These are phyloP conservation scores for Pichia sp. DNA, from an alignment of 1,139 yeast species.

Conservation along the genomic window DNA sequence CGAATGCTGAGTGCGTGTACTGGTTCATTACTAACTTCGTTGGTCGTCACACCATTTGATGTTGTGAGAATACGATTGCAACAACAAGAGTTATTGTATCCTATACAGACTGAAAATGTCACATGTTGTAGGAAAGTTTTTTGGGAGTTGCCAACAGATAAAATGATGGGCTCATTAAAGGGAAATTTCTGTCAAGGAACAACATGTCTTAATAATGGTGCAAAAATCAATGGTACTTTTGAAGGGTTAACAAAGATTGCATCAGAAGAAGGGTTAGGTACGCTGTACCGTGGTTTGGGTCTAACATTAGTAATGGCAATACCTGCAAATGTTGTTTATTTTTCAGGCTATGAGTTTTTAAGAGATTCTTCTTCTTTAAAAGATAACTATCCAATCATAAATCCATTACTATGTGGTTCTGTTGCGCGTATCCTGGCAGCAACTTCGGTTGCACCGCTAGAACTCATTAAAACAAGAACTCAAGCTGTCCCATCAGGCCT, in stretches of 20 bases:
- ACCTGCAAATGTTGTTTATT: conserved; percentile 90
- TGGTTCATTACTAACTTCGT: conserved; percentile 83
- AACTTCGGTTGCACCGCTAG: conserved; percentile 80
- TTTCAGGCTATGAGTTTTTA: conserved; percentile 85
- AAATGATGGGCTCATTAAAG: conserved; percentile 22
- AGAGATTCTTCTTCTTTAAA: conserved; percentile 66
- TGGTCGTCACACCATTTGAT: conserved; percentile 88
- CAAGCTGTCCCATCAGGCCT: conserved; percentile 66
- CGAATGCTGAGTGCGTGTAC: conserved; percentile 86
- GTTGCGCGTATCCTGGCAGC: conserved; percentile 81
- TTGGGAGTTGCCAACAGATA: conserved; percentile 29
- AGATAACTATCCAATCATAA: conserved; percentile 38
- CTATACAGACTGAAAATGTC: conserved; percentile 27
- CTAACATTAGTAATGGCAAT: conserved; percentile 81
- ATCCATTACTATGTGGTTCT: conserved; percentile 83
- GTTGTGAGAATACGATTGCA: conserved; percentile 87
- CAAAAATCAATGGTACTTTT: conserved; percentile 44
- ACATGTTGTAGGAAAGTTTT: conserved; percentile 33
- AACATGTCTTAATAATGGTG: conserved; percentile 25
- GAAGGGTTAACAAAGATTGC: conserved; percentile 67
- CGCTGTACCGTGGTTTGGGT: conserved; percentile 87
- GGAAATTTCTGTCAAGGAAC: conserved; percentile 18
- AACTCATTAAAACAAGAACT: conserved; percentile 75
- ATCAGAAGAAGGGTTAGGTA: conserved; percentile 61
- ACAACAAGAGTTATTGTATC: conserved; percentile 67